These are phyloP conservation scores for Sisymbrium altissimum DNA, from an alignment of 345 rosid genomes.

Conservation along the genomic window DNA sequence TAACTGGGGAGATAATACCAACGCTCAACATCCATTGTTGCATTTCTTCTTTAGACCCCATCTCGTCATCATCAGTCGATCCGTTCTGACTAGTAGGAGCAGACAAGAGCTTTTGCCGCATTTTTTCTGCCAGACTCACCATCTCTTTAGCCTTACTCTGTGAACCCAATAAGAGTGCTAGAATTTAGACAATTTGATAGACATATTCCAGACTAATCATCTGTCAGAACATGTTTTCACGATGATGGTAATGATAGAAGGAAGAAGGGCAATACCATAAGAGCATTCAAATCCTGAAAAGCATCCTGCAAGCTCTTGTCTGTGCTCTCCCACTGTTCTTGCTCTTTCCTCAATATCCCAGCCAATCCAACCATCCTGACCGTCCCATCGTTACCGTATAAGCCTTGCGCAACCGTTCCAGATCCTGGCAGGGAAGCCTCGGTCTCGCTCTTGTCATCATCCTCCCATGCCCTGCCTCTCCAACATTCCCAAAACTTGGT, in stretches of 20 bases:
- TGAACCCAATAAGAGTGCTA: slow-evolving; percentile 19
- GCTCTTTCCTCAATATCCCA: slow-evolving; percentile 92
- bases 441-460: slow-evolving; percentile 30
- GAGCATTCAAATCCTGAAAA: slow-evolving; percentile 92
- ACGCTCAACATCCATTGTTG: slow-evolving; percentile 95
- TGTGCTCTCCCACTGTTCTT: slow-evolving; percentile 91
- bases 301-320: slow-evolving; percentile 96
- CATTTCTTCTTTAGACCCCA: slow-evolving; percentile 93
- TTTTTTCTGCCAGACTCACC: slow-evolving; percentile 88
- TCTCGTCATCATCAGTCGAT: slow-evolving; percentile 64
- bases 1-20: slow-evolving; percentile 95
- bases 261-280: slow-evolving; percentile 51
- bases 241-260: neutral
- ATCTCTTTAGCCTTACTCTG: slow-evolving; percentile 95
- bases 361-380: slow-evolving; percentile 95
- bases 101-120: slow-evolving; percentile 85
- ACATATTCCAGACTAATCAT: neutral
- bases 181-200: neutral
- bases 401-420: slow-evolving; percentile 43
- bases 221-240: neutral
- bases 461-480: slow-evolving; percentile 82
- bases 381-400: slow-evolving; percentile 68
- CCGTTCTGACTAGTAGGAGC: slow-evolving; percentile 55
- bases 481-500: slow-evolving; percentile 76
- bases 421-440: slow-evolving; percentile 27